phyloP scores from a whole-genome alignment of 805 yeast species.

The Barnettozyma botsteinii region DNA sequence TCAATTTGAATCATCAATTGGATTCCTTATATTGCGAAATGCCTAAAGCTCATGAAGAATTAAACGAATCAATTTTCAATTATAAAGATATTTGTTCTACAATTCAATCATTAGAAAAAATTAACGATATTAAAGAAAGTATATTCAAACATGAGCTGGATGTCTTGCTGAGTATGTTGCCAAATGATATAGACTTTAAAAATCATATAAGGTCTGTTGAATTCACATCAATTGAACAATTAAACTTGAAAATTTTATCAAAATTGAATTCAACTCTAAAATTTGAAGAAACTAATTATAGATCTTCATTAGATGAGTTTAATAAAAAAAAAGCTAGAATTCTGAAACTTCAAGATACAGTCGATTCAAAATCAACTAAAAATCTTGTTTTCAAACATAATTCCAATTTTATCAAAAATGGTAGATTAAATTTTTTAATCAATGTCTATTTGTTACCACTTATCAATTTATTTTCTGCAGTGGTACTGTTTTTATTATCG shows the following conservation, averaged over 20 bases:
- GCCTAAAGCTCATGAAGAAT: slow-evolving; percentile 50
- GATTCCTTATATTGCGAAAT: slow-evolving; percentile 44
- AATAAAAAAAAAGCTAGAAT: slow-evolving; percentile 43
- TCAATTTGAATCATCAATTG: slow-evolving; percentile 30
- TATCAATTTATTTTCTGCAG: slow-evolving; percentile 37
- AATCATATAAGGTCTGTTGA: slow-evolving; percentile 23
- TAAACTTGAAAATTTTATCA: slow-evolving; percentile 39
- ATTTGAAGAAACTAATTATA: slow-evolving; percentile 42
- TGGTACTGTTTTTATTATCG: slow-evolving; percentile 39
- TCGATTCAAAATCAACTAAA: slow-evolving; percentile 35
- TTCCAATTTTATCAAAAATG: slow-evolving; percentile 29
- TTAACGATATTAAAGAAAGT: slow-evolving; percentile 19
- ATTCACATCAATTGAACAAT: slow-evolving; percentile 19
- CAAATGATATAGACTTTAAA: slow-evolving; percentile 17
- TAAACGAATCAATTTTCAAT: slow-evolving; percentile 56
- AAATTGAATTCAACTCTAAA: slow-evolving; percentile 48
- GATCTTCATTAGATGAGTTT: slow-evolving; percentile 55
- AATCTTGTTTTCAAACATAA: slow-evolving; percentile 28
- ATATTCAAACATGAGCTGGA: slow-evolving; percentile 14
- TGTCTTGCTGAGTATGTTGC: slow-evolving; percentile 10
- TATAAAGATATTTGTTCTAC: slow-evolving; percentile 60
- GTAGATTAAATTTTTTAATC: slow-evolving; percentile 36
- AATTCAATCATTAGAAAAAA: slow-evolving; percentile 41
- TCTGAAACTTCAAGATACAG: slow-evolving; percentile 50
- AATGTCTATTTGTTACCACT: slow-evolving; percentile 43